phyloP scores from a whole-genome alignment of 805 yeast species.

The Zygoascus ofunaensis region DNA sequence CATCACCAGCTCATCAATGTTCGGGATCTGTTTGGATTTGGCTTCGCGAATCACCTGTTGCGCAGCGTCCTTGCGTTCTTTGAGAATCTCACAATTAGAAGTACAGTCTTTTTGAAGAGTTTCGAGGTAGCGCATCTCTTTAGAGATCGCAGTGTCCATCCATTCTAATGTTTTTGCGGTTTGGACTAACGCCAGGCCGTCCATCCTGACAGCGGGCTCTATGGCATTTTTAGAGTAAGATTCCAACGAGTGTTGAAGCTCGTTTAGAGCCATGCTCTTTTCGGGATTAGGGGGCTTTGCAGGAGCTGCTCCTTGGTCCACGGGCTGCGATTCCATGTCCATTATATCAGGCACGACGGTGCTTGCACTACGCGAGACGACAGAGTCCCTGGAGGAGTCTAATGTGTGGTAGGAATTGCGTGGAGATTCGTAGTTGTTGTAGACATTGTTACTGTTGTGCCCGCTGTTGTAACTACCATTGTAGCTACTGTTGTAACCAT shows the following conservation, averaged over 20 bases:
- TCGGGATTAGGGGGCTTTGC: constrained; percentile 36
- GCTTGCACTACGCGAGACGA: background rate
- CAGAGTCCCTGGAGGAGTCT: too few species aligned
- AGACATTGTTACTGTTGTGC: background rate
- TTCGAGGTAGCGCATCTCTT: constrained; percentile 28
- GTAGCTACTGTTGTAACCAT: too few species aligned
- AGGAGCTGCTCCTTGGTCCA: constrained; percentile 16
- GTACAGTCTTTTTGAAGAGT: constrained; percentile 22
- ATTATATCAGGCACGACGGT: constrained; percentile 10
- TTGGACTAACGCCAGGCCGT: constrained; percentile 23
- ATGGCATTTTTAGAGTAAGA: constrained; percentile 20
- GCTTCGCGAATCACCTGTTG: constrained; percentile 29
- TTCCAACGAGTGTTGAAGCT: constrained; percentile 21
- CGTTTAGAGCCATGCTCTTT: constrained; percentile 20
- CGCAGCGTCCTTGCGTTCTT: constrained; percentile 25
- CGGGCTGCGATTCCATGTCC: constrained; percentile 12
- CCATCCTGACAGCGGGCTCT: constrained; percentile 20
- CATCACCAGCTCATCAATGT: constrained; percentile 37
- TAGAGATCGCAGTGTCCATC: constrained; percentile 27
- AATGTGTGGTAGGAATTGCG: too few species aligned
- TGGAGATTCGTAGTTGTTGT: too few species aligned
- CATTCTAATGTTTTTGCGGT: constrained; percentile 32
- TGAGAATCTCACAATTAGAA: constrained; percentile 26
- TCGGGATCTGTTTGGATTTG: constrained; percentile 24
- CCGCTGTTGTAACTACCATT: background rate